Conservation (phyloP, 2,329 filamentous ascomycete species). For the Botrytis galanthina region DNA sequence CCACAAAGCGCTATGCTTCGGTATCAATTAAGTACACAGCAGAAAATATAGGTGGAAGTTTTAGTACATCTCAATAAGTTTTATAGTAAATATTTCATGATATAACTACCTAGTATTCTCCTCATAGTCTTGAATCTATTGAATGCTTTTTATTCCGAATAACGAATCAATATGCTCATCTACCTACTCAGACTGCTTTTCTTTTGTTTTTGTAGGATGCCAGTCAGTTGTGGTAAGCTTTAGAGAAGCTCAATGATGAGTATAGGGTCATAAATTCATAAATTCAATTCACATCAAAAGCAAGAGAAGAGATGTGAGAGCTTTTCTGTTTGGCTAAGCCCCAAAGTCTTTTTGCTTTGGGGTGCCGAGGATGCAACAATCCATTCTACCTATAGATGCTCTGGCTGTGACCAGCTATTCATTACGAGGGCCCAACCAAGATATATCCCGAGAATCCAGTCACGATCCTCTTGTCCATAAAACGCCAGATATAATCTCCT, state of each 20-base stretch:
- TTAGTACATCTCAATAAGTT: not conserved
- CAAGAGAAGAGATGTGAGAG: not conserved
- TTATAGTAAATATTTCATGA: not conserved
- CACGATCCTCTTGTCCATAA: conserved; percentile 13
- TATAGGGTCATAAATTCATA: not conserved
- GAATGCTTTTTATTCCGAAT: not conserved
- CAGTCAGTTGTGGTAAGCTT: not conserved
- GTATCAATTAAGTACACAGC: not conserved
- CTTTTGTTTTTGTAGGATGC: too few species aligned
- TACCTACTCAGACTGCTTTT: not conserved
- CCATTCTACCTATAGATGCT: conserved; percentile 31
- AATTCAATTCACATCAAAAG: not conserved
- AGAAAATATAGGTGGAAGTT: not conserved
- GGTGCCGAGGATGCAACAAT: conserved; percentile 29
- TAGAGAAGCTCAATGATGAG: not conserved
- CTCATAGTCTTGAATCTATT: not conserved
- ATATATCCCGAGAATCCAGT: conserved; percentile 18
- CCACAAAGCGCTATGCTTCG: not conserved
- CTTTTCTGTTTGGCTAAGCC: conserved; percentile 18
- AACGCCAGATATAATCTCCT: conserved; percentile 26
- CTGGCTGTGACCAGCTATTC: conserved; percentile 11
- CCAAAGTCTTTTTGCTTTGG: conserved; percentile 33
- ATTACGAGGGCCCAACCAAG: conserved; percentile 15
- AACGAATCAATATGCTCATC: not conserved
- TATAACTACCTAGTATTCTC: not conserved